Base-by-base conservation (phyloP, 31 red algal genomes). In the Asparagopsis taxiformis region DNA sequence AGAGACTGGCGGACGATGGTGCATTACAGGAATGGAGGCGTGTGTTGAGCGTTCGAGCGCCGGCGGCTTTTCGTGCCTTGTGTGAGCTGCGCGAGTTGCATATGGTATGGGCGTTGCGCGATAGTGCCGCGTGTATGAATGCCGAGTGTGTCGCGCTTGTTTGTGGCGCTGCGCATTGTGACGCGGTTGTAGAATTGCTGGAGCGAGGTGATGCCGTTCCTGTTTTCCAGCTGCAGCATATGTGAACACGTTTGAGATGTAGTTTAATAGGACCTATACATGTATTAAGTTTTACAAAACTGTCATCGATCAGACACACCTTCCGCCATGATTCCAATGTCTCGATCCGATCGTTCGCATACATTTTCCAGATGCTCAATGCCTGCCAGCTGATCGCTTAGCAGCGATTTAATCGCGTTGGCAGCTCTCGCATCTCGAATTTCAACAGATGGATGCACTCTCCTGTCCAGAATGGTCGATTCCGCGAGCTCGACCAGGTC, bases 351-450 rank as follows among this genome's bases (percentile, higher is more conserved):
- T 50, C 57, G 33, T 32, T 72, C 59, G 26, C 76, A 80, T 21
- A 81, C 86, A 43, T 80, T 57, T 37, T 38, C 68, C 33, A 90
- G 76, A 33, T 90, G 75, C 70, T 90, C 62, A 50, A 90, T 90
- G 50, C 75, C 86, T 29, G 61, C 48, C 3, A 90, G 70, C 68
- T 90, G 86, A 49, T 90, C 76, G 17, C 41, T 67, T 11, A 90
- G 51, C 67, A 90, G 36, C 43, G 72, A 53, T 51, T 62, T 72
- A 39, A 90, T 54, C 3, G 69, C 51, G 28, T 38, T 63, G 0
- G 77, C 69, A 31, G 75, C 75, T 20, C 41, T 36, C 23, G 34
- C 38, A 51, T 90, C 86, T 16, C 75, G 53, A 66, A 74, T 74
- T 37, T 57, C 52, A 46, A 74, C 66, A 16, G 69, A 19, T 19